Conservation (phyloP, 1,284 basidiomycete species). For the Coniferiporia sulphurascens region DNA sequence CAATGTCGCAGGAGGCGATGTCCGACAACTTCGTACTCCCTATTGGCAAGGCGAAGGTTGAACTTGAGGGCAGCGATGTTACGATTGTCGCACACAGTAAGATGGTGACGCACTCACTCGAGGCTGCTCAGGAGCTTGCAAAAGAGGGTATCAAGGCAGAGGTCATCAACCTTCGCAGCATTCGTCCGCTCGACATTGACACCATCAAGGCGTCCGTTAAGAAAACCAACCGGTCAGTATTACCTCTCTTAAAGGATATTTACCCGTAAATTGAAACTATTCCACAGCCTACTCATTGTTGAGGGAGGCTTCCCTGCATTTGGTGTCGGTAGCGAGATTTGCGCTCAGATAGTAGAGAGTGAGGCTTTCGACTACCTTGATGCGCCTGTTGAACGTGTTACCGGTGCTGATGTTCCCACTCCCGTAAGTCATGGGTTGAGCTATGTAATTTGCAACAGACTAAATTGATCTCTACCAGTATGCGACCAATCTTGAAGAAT, state of each 20-base stretch:
- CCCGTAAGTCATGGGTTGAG: constrained; percentile 58
- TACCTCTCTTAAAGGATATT: constrained; percentile 15
- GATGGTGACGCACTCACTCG: constrained; percentile 90
- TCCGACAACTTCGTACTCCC: constrained; percentile 93
- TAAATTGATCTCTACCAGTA: constrained; percentile 48
- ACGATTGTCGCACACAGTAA: constrained; percentile 97
- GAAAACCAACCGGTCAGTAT: constrained; percentile 87
- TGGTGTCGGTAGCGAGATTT: constrained; percentile 97
- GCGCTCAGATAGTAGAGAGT: constrained; percentile 93
- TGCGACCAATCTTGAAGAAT: constrained; percentile 80
- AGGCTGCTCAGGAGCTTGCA: constrained; percentile 88
- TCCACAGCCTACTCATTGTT: constrained; percentile 76
- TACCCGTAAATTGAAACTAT: not conserved
- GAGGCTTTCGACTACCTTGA: constrained; percentile 97
- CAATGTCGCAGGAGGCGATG: constrained; percentile 91
- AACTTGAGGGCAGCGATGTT: constrained; percentile 88
- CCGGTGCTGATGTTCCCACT: constrained; percentile 95
- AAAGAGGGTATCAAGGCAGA: constrained; percentile 98
- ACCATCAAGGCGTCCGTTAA: constrained; percentile 95
- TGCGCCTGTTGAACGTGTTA: constrained; percentile 95
- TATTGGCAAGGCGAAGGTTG: constrained; percentile 97
- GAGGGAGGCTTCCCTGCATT: constrained; percentile 99
- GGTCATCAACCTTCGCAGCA: constrained; percentile 95
- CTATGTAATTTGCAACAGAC: not conserved
- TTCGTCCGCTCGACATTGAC: constrained; percentile 95